Evolutionary conservation across 208 protist genomes (phyloP).

Genomic region (Trypanosoma caninum): DNA sequence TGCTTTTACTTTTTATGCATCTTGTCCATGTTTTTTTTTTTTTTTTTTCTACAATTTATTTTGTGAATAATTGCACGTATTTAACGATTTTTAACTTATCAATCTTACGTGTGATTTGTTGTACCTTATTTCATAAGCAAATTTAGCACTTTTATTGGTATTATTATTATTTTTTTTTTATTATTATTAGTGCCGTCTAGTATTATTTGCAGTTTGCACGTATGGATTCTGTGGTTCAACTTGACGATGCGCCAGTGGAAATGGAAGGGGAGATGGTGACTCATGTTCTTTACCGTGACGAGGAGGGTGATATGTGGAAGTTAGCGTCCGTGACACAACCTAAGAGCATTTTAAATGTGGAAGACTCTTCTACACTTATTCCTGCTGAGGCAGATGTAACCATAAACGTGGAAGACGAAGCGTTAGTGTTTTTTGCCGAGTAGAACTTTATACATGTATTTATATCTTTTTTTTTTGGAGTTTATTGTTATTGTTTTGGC

Average conservation of each 20-base stretch:
- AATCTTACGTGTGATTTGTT: no score
- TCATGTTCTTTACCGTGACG: conserved; percentile 15
- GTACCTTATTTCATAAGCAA: no score
- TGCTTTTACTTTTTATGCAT: no score
- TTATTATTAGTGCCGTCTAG: conserved; percentile 10
- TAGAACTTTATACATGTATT: not conserved
- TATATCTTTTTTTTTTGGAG: no score
- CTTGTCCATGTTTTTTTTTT: no score
- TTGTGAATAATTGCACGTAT: no score
- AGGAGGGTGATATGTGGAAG: conserved; percentile 1
- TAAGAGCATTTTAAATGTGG: not conserved
- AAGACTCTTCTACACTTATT: not conserved
- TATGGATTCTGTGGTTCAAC: not conserved
- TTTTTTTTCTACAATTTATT: conserved; percentile 2
- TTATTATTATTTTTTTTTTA: not conserved
- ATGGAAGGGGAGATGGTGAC: not conserved
- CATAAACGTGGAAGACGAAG: conserved; percentile 38
- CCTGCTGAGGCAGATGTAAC: conserved; percentile 4
- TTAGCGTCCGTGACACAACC: conserved; percentile 7
- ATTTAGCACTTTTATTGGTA: no score
- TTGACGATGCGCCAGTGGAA: conserved; percentile 9
- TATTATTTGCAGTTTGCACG: not conserved
- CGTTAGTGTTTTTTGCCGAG: conserved; percentile 41
- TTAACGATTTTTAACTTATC: no score
- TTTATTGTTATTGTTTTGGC: no score